A percentile compares a stretch with the other conserved stretches of the same genome.
Conservation (phyloP, 2,329 filamentous ascomycete genomes). For the Apiospora arundinis region DNA sequence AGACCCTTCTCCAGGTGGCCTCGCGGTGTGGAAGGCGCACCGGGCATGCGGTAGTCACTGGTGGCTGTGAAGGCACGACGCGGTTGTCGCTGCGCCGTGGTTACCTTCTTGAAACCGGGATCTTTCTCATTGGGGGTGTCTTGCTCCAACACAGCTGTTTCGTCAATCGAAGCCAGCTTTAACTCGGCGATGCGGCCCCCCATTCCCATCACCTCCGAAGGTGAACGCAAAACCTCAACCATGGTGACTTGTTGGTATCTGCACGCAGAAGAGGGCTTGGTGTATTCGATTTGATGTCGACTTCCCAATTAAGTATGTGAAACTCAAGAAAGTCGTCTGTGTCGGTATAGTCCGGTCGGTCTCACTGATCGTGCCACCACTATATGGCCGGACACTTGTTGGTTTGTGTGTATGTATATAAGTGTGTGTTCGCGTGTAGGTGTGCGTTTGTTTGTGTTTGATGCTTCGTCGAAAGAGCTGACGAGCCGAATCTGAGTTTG, state of each 20-base stretch:
- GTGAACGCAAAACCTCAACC: constrained; percentile 39
- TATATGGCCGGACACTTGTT: neutral
- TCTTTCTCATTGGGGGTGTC: constrained; percentile 23
- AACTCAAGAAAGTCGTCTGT: neutral
- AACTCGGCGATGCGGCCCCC: constrained; percentile 35
- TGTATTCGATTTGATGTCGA: neutral
- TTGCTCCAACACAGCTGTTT: constrained; percentile 24
- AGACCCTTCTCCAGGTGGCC: constrained; percentile 31
- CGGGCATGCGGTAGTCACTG: constrained; percentile 36
- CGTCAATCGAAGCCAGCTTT: constrained; percentile 34
- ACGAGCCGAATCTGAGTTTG: constrained; percentile 9
- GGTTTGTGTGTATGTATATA: neutral
- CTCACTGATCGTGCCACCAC: neutral
- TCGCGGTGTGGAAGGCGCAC: constrained; percentile 32
- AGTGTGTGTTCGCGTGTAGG: neutral
- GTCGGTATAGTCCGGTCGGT: neutral
- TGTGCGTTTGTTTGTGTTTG: neutral
- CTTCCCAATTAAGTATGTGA: neutral
- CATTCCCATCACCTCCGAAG: constrained; percentile 37
- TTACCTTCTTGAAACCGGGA: constrained; percentile 24
- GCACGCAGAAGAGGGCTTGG: neutral
- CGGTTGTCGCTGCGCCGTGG: constrained; percentile 29
- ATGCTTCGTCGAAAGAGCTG: neutral
- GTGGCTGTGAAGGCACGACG: constrained; percentile 39
- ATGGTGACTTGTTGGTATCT: constrained; percentile 30